phyloP scores from a whole-genome alignment of 2,329 filamentous ascomycete genomes.

The Diplocarpon rosae region DNA sequence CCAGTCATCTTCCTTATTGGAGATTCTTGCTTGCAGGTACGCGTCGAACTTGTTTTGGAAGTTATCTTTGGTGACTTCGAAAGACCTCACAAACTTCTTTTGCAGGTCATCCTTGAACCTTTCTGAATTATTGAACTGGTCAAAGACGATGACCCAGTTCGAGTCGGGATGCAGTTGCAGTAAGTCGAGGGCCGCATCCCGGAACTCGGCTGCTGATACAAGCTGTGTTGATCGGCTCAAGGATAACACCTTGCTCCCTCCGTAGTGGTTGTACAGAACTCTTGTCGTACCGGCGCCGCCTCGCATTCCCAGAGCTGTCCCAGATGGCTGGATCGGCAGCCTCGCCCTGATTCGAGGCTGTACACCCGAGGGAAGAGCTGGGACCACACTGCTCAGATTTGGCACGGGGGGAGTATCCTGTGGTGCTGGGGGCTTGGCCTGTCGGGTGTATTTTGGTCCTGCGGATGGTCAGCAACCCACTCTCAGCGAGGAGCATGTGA shows the following conservation, averaged over 20 bases:
- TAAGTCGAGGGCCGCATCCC: not conserved
- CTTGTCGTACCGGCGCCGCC: slow-evolving; percentile 7
- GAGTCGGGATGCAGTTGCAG: slow-evolving; percentile 1
- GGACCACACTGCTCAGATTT: too few species aligned
- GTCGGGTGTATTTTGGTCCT: slow-evolving; percentile 7
- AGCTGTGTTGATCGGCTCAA: too few species aligned
- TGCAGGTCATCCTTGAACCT: not conserved
- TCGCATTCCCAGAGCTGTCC: slow-evolving; percentile 3
- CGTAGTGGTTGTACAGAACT: slow-evolving; percentile 4
- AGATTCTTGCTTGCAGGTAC: slow-evolving; percentile 1
- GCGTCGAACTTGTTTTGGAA: not conserved
- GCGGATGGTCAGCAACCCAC: not conserved
- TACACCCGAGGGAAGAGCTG: not conserved
- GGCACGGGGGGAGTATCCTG: too few species aligned
- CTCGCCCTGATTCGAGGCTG: not conserved
- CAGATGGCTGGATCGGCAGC: not conserved
- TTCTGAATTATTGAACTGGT: slow-evolving; percentile 9
- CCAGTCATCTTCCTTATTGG: slow-evolving; percentile 1
- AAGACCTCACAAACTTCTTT: not conserved
- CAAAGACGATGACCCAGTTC: slow-evolving; percentile 6
- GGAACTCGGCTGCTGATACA: slow-evolving; percentile 1
- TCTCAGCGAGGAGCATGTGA: too few species aligned
- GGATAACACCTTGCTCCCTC: not conserved
- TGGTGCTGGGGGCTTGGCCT: too few species aligned
- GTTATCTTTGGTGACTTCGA: not conserved